Percentiles rank a stretch among this genome's conserved stretches.
Evolutionary conservation across 345 rosid species (phyloP).

Genomic region (Carallia pectinifolia): DNA sequence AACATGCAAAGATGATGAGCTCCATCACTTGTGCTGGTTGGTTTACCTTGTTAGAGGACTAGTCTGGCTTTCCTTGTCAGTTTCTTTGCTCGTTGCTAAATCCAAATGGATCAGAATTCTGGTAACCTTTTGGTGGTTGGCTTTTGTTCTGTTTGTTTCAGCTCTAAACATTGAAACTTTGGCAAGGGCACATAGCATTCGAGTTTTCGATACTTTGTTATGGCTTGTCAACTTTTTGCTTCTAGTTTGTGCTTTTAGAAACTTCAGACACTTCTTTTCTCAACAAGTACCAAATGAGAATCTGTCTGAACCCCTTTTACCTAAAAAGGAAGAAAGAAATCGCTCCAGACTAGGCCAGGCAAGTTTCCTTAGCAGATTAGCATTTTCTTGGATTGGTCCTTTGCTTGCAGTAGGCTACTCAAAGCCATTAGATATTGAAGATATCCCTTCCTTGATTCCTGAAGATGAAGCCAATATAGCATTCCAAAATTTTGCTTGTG

Average conservation of each 20-base stretch:
- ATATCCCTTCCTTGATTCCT: conserved; percentile 26
- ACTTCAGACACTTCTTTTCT: conserved; percentile 21
- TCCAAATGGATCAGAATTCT: conserved; percentile 44
- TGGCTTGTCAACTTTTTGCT: conserved; percentile 55
- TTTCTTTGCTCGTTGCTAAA: conserved; percentile 54
- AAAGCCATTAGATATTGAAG: conserved; percentile 25
- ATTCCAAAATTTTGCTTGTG: conserved; percentile 15
- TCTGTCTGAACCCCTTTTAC: conserved; percentile 48
- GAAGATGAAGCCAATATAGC: conserved; percentile 27
- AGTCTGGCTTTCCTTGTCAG: conserved; percentile 56
- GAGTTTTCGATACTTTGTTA: conserved; percentile 36
- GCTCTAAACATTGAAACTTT: conserved; percentile 42
- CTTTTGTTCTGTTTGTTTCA: conserved; percentile 43
- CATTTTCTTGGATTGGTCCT: conserved; percentile 39
- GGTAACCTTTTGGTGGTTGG: conserved; percentile 65
- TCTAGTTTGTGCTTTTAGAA: conserved; percentile 52
- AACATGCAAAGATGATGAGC: conserved; percentile 7
- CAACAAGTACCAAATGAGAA: conserved; percentile 19
- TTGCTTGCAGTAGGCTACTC: conserved; percentile 24
- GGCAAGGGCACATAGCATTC: conserved; percentile 28
- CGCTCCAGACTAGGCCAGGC: conserved; percentile 15
- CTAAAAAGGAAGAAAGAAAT: conserved; percentile 12
- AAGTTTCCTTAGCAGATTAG: conserved; percentile 16
- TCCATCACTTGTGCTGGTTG: conserved; percentile 27
- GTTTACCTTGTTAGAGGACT: conserved; percentile 46